phyloP scores from a whole-genome alignment of 1,284 basidiomycete species.

The Trametes sp. region DNA sequence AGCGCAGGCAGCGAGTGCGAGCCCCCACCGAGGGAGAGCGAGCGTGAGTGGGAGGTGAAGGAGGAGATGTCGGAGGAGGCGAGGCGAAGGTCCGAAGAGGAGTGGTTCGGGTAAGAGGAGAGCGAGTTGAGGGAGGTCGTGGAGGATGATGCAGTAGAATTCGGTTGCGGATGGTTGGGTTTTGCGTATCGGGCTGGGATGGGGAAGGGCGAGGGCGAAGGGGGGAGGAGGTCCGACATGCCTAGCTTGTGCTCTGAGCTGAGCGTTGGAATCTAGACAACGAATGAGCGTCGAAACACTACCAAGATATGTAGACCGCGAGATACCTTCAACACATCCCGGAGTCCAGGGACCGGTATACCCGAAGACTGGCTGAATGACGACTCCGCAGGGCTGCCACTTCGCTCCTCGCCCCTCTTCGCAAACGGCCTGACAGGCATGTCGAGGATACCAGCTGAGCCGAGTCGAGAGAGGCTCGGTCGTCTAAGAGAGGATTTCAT shows the following conservation, averaged over 20 bases:
- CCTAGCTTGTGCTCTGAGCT: conserved; percentile 75
- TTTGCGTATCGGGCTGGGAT: conserved; percentile 47
- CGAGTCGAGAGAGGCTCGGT: conserved; percentile 53
- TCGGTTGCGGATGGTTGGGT: conserved; percentile 42
- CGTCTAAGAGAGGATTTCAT: conserved; percentile 38
- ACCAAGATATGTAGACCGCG: neutral
- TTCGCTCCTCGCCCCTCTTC: conserved; percentile 50
- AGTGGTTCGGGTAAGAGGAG: conserved; percentile 37
- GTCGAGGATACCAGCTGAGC: conserved; percentile 57
- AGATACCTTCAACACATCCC: conserved; percentile 74
- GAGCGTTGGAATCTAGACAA: conserved; percentile 63
- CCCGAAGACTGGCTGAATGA: conserved; percentile 42
- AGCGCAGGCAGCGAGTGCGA: conserved; percentile 29
- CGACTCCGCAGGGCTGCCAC: conserved; percentile 55
- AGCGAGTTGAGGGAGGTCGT: conserved; percentile 41
- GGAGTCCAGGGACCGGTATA: conserved; percentile 63
- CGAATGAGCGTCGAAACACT: neutral
- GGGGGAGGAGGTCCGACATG: conserved; percentile 76
- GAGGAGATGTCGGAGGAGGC: conserved; percentile 32
- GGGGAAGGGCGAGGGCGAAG: conserved; percentile 71
- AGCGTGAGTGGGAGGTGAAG: conserved; percentile 34
- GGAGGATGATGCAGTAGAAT: conserved; percentile 40
- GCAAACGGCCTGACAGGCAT: conserved; percentile 56
- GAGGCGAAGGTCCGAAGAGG: conserved; percentile 33
- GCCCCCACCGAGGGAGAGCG: conserved; percentile 36